A percentile compares a stretch with the other conserved stretches of the same genome.
Conservation (phyloP, 345 rosid genomes). For the Lagerstroemia speciosa region DNA sequence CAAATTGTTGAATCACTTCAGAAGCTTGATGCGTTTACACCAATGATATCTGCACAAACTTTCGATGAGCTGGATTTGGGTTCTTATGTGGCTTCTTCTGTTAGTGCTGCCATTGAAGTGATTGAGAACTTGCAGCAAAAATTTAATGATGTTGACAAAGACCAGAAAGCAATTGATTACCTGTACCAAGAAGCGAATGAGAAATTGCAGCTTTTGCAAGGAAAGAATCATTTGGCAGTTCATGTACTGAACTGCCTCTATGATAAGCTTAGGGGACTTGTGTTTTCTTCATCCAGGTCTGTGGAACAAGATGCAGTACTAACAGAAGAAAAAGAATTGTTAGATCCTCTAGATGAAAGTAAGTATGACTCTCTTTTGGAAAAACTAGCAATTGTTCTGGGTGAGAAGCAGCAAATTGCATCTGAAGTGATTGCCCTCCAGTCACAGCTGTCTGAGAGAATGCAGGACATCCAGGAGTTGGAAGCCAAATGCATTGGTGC, state of each 20-base stretch:
- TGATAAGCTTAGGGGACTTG: slow-evolving; percentile 38
- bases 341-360: slow-evolving; percentile 36
- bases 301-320: slow-evolving; percentile 18
- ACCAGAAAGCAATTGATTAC: slow-evolving; percentile 32
- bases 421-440: slow-evolving; percentile 45
- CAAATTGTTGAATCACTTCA: slow-evolving; percentile 40
- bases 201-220: slow-evolving; percentile 33
- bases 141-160: slow-evolving; percentile 35
- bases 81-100: slow-evolving; percentile 34
- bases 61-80: slow-evolving; percentile 31
- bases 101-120: slow-evolving; percentile 40
- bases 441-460: slow-evolving; percentile 36
- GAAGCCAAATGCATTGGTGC: slow-evolving; percentile 34
- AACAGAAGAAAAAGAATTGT: slow-evolving; percentile 21
- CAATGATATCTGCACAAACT: slow-evolving; percentile 18
- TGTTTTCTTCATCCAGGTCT: slow-evolving; percentile 30
- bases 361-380: slow-evolving; percentile 37
- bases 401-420: slow-evolving; percentile 51
- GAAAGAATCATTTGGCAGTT: slow-evolving; percentile 33
- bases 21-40: slow-evolving; percentile 44
- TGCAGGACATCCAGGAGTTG: slow-evolving; percentile 46
- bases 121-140: slow-evolving; percentile 52
- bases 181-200: slow-evolving; percentile 42
- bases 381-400: slow-evolving; percentile 37
- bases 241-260: slow-evolving; percentile 30